Conservation (phyloP, 2,329 filamentous ascomycete genomes). For the Fusarium camptoceras region DNA sequence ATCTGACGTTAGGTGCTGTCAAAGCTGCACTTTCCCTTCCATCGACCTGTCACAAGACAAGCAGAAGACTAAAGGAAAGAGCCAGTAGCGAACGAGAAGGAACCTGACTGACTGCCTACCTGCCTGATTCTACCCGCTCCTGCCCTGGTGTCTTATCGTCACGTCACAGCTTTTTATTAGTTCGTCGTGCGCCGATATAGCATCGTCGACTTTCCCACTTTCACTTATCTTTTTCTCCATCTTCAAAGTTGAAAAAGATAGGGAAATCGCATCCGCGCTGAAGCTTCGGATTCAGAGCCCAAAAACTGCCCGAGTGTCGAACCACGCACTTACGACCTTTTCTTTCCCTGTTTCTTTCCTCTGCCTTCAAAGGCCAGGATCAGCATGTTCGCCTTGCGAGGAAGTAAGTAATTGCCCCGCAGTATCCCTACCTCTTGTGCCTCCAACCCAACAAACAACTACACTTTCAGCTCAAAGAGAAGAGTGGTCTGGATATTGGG, state of each 20-base stretch:
- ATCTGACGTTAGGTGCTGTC: conserved; percentile 6
- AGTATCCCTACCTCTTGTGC: conserved; percentile 33
- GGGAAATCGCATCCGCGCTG: conserved; percentile 4
- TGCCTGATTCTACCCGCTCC: conserved; percentile 29
- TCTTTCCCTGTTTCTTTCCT: conserved; percentile 4
- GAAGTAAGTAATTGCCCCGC: conserved; percentile 50
- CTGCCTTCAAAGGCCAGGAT: conserved; percentile 21
- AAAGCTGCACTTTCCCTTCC: conserved; percentile 9
- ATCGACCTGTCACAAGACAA: conserved; percentile 6
- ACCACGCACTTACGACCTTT: conserved; percentile 9
- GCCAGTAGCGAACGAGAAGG: conserved; percentile 14
- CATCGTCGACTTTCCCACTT: conserved; percentile 25
- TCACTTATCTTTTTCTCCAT: conserved; percentile 9
- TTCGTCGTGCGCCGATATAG: conserved; percentile 31
- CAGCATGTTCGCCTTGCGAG: conserved; percentile 56
- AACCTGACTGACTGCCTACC: conserved; percentile 8
- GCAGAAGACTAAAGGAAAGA: conserved; percentile 7
- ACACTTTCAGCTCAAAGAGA: conserved; percentile 14
- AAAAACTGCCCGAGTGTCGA: not conserved
- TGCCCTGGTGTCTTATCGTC: conserved; percentile 33
- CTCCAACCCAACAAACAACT: conserved; percentile 24
- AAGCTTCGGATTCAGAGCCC: conserved; percentile 14
- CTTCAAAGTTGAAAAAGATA: conserved; percentile 3
- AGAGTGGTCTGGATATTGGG: not conserved
- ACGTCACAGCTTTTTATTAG: conserved; percentile 34